A percentile compares a stretch with the other conserved stretches of the same genome.
These are phyloP conservation scores for Myriosclerotinia scirpicola DNA, from an alignment of 2,329 filamentous ascomycete genomes.

Conservation along the genomic window DNA sequence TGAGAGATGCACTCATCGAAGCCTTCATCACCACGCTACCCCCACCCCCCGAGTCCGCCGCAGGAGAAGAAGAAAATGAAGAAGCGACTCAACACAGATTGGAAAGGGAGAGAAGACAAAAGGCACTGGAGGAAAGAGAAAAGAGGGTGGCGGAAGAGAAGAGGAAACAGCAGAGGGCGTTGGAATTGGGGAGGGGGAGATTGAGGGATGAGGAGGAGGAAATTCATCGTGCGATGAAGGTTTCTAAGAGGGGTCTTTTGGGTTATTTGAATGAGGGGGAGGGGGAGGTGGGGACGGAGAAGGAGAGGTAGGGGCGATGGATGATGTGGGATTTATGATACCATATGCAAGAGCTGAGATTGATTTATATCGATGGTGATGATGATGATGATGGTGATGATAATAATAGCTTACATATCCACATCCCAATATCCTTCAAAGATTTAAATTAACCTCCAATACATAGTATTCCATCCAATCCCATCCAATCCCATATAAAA, in stretches of 20 bases:
- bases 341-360: neutral
- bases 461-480: no score
- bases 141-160: slow-evolving; percentile 62
- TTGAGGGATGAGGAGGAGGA: slow-evolving; percentile 67
- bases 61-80: slow-evolving; percentile 51
- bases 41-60: slow-evolving; percentile 52
- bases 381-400: no score
- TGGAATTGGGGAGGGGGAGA: slow-evolving; percentile 60
- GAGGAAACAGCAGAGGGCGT: slow-evolving; percentile 56
- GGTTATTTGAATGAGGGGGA: slow-evolving; percentile 52
- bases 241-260: slow-evolving; percentile 65
- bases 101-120: slow-evolving; percentile 60
- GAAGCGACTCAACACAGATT: slow-evolving; percentile 53
- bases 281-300: slow-evolving; percentile 5
- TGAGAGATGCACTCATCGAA: slow-evolving; percentile 64
- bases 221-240: slow-evolving; percentile 66
- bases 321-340: neutral
- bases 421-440: no score
- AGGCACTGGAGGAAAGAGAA: slow-evolving; percentile 65
- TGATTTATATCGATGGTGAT: neutral
- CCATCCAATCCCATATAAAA: no score
- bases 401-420: no score
- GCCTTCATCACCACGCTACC: slow-evolving; percentile 65
- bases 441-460: no score
- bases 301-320: neutral